A percentile compares a stretch with the other conserved stretches of the same genome.
Conservation (phyloP, 2,329 filamentous ascomycete genomes). For the Fusarium sororula region DNA sequence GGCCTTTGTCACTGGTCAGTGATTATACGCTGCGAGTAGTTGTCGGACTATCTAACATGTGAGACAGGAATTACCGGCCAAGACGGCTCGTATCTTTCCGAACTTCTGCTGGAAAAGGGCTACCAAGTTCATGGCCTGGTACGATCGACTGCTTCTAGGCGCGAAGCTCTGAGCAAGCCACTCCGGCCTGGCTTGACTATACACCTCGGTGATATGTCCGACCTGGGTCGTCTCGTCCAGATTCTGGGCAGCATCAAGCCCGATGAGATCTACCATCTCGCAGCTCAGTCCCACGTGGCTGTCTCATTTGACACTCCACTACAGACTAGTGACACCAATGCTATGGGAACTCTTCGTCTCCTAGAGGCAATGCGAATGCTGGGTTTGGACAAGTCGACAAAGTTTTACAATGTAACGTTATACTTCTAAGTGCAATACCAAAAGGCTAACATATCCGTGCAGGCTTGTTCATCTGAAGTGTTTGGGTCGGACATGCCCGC, state of each 20-base stretch:
- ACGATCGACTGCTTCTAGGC: not conserved
- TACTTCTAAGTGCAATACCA: too few relatives aligned
- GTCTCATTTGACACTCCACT: not conserved
- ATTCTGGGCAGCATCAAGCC: not conserved
- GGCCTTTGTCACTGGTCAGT: not conserved
- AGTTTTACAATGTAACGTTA: not conserved
- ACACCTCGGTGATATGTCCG: not conserved
- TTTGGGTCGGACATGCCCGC: not conserved
- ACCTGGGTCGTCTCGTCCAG: not conserved
- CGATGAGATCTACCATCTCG: not conserved
- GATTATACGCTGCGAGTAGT: fast-evolving
- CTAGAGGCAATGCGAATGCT: not conserved
- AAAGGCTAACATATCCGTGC: too few relatives aligned
- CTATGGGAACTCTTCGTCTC: not conserved
- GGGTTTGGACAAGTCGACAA: not conserved
- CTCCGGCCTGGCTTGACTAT: not conserved
- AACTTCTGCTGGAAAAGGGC: not conserved
- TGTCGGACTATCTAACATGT: not conserved
- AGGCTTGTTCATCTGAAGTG: not conserved
- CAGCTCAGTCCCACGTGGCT: not conserved
- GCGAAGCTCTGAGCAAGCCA: not conserved
- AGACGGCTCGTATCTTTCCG: not conserved
- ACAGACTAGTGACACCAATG: not conserved
- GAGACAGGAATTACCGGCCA: not conserved
- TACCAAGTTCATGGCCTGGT: not conserved